Base-by-base conservation (phyloP, 192 early-diverging fungal species). In the Podila epicladia region DNA sequence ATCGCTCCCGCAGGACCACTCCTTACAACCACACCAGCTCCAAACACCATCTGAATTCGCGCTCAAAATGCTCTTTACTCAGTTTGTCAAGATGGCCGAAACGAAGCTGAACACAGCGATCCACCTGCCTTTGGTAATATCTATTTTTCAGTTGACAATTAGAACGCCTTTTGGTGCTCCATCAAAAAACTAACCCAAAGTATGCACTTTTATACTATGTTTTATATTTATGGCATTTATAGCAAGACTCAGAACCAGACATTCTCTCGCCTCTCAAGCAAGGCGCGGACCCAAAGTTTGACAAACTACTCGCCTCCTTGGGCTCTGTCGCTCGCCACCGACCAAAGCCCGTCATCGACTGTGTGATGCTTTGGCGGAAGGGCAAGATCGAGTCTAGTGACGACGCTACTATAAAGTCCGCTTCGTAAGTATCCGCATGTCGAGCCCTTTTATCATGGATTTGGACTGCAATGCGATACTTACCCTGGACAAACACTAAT, bases 301-400 rank as follows among this genome's bases (percentile, higher is more conserved):
- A 99, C 76, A 90, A 91, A 24, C 84, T 95, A 0, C 69, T 97
- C 31, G 82, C 86, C 33, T 93, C 94, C 15, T 77, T 99, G 11
- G 96, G 94, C 1, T 89, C 90, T 48, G 78, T 96, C 38, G 94
- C 96, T 3, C 88, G 92, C 38, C 93, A 94, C 67, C 93, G 93
- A 69, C 96, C 97, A 20, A 94, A 92, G 31, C 88, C 94, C 3
- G 93, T 98, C 38, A 95, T 95, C 33, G 94, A 95, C 76, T 75
- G 90, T 38, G 85, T 95, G 13, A 86, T 95, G 85, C 84, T 87
- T 7, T 95, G 94, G 94, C 88, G 93, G 57, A 93, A 93, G 74
- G 74, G 67, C 9, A 90, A 90, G 57, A 91, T 86, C 12, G 91
- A 91, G 29, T 82, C 83, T 37, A 33, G 76, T 5, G 84, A 88